Percentiles rank a stretch among this genome's conserved stretches.
These are phyloP conservation scores for Puccinia polysora DNA, from an alignment of 1,284 basidiomycete genomes.

Conservation along the genomic window DNA sequence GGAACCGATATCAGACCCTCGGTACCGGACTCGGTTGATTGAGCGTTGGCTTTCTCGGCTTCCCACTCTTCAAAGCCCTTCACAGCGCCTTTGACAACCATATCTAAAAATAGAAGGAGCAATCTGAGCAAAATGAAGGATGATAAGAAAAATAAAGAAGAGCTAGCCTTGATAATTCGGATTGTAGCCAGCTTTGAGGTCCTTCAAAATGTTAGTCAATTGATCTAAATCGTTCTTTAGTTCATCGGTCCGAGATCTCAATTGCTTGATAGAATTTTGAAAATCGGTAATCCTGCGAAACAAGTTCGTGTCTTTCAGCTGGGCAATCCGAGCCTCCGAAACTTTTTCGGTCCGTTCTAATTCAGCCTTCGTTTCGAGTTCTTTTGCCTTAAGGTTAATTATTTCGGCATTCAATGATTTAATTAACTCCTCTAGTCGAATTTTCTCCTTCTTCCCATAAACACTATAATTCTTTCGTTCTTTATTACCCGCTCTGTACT, in stretches of 20 bases:
- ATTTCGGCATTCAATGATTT: constrained; percentile 58
- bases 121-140: background rate
- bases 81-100: constrained; percentile 95
- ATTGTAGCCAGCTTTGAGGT: constrained; percentile 78
- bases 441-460: constrained; percentile 80
- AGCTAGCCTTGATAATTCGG: constrained; percentile 76
- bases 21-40: background rate
- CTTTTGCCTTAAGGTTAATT: constrained; percentile 57
- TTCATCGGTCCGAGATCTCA: constrained; percentile 67
- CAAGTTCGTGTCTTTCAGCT: constrained; percentile 70
- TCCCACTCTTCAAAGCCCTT: constrained; percentile 79
- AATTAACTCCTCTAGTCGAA: constrained; percentile 64
- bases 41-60: constrained; percentile 15
- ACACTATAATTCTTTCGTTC: constrained; percentile 81
- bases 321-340: constrained; percentile 50
- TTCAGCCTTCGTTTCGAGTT: constrained; percentile 60
- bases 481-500: constrained; percentile 70
- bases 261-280: constrained; percentile 67
- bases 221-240: constrained; percentile 69
- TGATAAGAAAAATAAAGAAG: background rate
- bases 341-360: constrained; percentile 48
- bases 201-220: constrained; percentile 76
- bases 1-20: background rate
- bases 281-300: constrained; percentile 72
- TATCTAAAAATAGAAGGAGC: constrained; percentile 61